These are phyloP conservation scores for Clonostachys rosea DNA, from an alignment of 2,329 filamentous ascomycete genomes.

Conservation along the genomic window DNA sequence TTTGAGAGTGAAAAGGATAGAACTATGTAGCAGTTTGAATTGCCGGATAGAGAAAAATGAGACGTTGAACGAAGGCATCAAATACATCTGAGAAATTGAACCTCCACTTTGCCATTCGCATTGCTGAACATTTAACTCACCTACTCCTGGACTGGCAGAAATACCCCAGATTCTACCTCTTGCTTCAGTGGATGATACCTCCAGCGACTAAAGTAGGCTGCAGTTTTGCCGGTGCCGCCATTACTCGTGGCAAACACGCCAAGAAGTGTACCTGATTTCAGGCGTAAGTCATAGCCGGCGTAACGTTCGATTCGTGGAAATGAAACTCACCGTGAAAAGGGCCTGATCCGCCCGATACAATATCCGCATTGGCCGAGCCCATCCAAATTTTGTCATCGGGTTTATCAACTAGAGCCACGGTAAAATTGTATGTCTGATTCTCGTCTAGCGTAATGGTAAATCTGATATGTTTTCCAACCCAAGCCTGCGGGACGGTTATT, in stretches of 20 bases:
- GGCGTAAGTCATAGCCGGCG: too few relatives aligned
- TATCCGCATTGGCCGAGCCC: constrained; percentile 18
- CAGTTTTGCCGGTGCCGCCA: constrained; percentile 32
- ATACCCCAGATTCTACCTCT: not conserved
- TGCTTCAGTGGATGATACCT: constrained; percentile 25
- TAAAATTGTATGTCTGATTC: not conserved
- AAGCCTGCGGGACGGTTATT: not conserved
- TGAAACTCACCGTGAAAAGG: constrained; percentile 23
- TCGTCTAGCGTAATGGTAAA: not conserved
- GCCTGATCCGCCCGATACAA: constrained; percentile 5
- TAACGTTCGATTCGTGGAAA: not conserved
- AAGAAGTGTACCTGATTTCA: constrained; percentile 34
- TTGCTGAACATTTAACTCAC: too few relatives aligned
- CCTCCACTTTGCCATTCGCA: too few relatives aligned
- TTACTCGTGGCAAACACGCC: constrained; percentile 50
- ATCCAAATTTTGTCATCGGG: constrained; percentile 19
- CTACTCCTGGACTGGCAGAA: too few relatives aligned
- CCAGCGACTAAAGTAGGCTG: constrained; percentile 43
- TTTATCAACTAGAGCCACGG: not conserved
- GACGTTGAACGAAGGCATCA: too few relatives aligned
- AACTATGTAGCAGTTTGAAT: too few relatives aligned
- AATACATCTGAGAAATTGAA: too few relatives aligned
- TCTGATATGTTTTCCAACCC: not conserved
- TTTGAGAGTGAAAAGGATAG: too few relatives aligned
- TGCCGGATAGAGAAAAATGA: too few relatives aligned